A percentile compares a stretch with the other conserved stretches of the same genome.
phyloP scores from a whole-genome alignment of 106 monocot genomes.

The Iris macrosiphon region DNA sequence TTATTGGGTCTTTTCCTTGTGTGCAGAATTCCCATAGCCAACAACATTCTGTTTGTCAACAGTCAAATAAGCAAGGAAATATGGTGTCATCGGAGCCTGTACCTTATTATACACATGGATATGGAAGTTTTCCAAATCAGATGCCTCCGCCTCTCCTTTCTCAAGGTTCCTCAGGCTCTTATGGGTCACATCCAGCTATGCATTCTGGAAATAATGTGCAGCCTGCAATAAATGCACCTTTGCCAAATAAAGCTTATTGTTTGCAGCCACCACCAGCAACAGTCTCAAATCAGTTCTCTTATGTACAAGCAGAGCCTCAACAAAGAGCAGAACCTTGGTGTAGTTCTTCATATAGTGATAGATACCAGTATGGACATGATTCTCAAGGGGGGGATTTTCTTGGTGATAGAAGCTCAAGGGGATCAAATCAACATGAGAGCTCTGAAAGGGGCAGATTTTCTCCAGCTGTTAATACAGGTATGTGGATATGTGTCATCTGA shows the following conservation, averaged over 20 bases:
- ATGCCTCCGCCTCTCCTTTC: slow-evolving; percentile 26
- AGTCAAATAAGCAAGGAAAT: slow-evolving; percentile 16
- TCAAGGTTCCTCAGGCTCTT: slow-evolving; percentile 31
- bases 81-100: slow-evolving; percentile 12
- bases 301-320: slow-evolving; percentile 48
- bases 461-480: slow-evolving; percentile 39
- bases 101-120: slow-evolving; percentile 38
- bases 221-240: slow-evolving; percentile 11
- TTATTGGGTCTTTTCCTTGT: slow-evolving; percentile 5
- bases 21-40: slow-evolving; percentile 46
- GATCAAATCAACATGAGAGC: slow-evolving; percentile 34
- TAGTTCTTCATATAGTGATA: slow-evolving; percentile 29
- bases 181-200: slow-evolving; percentile 20
- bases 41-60: slow-evolving; percentile 16
- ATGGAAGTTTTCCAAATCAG: slow-evolving; percentile 33
- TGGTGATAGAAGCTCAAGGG: slow-evolving; percentile 24
- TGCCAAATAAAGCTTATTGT: slow-evolving; percentile 40
- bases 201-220: slow-evolving; percentile 26
- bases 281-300: slow-evolving; percentile 79
- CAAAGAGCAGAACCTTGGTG: slow-evolving; percentile 35
- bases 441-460: slow-evolving; percentile 37
- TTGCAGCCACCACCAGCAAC: slow-evolving; percentile 55
- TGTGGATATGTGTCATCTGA: not conserved
- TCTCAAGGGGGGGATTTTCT: slow-evolving; percentile 22
- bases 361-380: slow-evolving; percentile 29